Percentiles rank a stretch among this genome's conserved stretches.
Evolutionary conservation across 78 protist genomes (phyloP).

Genomic region (Speleostelium caveatum): DNA sequence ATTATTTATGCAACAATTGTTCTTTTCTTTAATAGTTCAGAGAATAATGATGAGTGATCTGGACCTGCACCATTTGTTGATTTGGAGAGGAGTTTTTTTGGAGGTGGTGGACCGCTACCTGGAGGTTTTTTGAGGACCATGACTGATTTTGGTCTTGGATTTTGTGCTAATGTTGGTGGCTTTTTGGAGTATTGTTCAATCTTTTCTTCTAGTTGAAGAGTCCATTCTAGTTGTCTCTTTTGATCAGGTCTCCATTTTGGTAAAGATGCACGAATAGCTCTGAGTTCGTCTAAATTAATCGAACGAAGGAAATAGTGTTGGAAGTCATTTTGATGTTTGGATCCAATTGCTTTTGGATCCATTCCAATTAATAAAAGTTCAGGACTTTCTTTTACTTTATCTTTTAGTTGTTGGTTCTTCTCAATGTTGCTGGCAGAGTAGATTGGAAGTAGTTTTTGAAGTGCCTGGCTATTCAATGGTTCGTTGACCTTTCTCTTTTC

Average conservation of each 20-base stretch:
- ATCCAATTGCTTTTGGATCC: constrained; percentile 61
- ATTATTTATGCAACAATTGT: constrained; percentile 11
- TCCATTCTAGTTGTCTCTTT: constrained; percentile 79
- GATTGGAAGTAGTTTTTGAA: constrained; percentile 24
- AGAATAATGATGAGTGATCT: constrained; percentile 1
- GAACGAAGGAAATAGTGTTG: constrained; percentile 49
- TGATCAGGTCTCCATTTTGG: constrained; percentile 84
- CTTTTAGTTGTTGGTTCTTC: constrained; percentile 32
- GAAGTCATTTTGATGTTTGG: constrained; percentile 84
- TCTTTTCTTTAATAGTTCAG: constrained; percentile 58
- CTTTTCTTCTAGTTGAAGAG: constrained; percentile 27
- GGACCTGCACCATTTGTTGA: not conserved
- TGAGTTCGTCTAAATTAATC: constrained; percentile 50
- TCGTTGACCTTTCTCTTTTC: constrained; percentile 61
- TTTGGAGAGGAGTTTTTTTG: not conserved
- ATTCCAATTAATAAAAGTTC: constrained; percentile 67
- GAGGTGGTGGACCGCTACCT: not conserved
- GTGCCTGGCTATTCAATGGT: constrained; percentile 49
- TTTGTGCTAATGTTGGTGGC: not conserved
- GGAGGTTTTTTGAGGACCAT: not conserved
- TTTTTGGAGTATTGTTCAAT: constrained; percentile 45
- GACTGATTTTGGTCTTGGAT: not conserved
- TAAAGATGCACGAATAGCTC: constrained; percentile 62
- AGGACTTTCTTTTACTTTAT: constrained; percentile 50
- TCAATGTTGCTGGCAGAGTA: constrained; percentile 25